Percentiles rank a stretch among this genome's conserved stretches.
Evolutionary conservation across 768 basidiomycete species (phyloP).

Genomic region (Xanthoconium stramineum): DNA sequence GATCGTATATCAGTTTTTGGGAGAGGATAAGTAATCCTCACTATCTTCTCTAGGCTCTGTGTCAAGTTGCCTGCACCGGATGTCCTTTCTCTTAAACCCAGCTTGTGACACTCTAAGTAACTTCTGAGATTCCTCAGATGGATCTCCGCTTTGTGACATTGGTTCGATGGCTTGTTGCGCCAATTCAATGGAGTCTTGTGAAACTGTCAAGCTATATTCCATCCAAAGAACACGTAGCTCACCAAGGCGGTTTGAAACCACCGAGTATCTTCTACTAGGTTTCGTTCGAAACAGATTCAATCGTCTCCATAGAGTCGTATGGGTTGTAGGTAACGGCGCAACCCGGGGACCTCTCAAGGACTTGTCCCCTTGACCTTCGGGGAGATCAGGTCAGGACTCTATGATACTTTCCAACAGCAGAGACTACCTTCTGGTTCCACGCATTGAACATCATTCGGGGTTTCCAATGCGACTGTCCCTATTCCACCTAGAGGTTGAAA

Average conservation of each 20-base stretch:
- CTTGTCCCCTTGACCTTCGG: too few species aligned
- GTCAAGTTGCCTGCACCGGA: not conserved
- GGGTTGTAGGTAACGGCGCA: not conserved
- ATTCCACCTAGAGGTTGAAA: not conserved
- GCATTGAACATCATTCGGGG: not conserved
- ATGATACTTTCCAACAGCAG: too few species aligned
- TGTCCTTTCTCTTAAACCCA: not conserved
- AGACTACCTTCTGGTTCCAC: too few species aligned
- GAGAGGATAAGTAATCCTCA: not conserved
- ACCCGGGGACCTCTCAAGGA: too few species aligned
- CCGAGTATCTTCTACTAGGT: too few species aligned
- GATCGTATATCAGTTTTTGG: not conserved
- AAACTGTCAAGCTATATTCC: not conserved
- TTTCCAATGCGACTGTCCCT: not conserved
- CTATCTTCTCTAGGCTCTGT: not conserved
- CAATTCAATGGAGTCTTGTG: not conserved
- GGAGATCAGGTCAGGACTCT: too few species aligned
- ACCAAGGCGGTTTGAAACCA: not conserved
- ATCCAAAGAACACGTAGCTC: not conserved
- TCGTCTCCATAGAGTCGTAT: not conserved
- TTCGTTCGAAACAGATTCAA: too few species aligned
- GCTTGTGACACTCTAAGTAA: not conserved
- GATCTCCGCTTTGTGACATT: not conserved
- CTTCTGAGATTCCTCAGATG: not conserved
- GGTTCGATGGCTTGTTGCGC: not conserved